A percentile compares a stretch with the other conserved stretches of the same genome.
These are phyloP conservation scores for Lupinus albus DNA, from an alignment of 306 rosid species.

Conservation along the genomic window DNA sequence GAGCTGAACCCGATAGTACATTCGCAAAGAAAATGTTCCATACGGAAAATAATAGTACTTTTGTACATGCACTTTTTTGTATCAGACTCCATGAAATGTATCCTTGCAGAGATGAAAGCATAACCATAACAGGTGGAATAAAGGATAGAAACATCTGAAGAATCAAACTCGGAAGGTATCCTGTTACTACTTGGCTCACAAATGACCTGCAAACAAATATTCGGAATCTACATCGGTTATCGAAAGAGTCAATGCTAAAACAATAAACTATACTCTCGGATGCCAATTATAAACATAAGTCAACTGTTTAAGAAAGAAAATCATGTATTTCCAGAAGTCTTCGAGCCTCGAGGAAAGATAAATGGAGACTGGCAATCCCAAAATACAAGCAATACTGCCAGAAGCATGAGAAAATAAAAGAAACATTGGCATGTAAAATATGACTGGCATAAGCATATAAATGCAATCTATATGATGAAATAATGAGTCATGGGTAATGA, in stretches of 20 bases:
- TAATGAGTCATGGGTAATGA: not conserved
- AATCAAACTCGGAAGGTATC: constrained; percentile 93
- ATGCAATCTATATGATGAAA: constrained; percentile 4
- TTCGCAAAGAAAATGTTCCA: constrained; percentile 95
- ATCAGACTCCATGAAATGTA: constrained; percentile 68
- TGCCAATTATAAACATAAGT: constrained; percentile 14
- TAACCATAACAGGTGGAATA: constrained; percentile 77
- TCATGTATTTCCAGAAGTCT: not conserved
- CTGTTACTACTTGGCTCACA: constrained; percentile 78
- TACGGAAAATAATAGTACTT: constrained; percentile 74
- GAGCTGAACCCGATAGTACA: constrained; percentile 78
- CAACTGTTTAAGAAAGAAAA: constrained; percentile 10
- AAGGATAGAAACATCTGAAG: constrained; percentile 61
- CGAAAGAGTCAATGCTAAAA: not conserved
- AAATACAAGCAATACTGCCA: not conserved
- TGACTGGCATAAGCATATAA: not conserved
- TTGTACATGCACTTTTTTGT: constrained; percentile 69
- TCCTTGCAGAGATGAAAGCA: constrained; percentile 79
- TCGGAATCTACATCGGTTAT: constrained; percentile 26
- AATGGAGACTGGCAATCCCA: constrained; percentile 6
- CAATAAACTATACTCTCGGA: constrained; percentile 26
- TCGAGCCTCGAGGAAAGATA: too few species aligned
- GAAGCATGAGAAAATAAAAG: constrained; percentile 12
- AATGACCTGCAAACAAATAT: constrained; percentile 60
- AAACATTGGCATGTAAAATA: constrained; percentile 10